A percentile compares a stretch with the other conserved stretches of the same genome.
These are phyloP conservation scores for Zygosaccharomyces kombuchaensis DNA, from an alignment of 805 yeast species.

Conservation along the genomic window DNA sequence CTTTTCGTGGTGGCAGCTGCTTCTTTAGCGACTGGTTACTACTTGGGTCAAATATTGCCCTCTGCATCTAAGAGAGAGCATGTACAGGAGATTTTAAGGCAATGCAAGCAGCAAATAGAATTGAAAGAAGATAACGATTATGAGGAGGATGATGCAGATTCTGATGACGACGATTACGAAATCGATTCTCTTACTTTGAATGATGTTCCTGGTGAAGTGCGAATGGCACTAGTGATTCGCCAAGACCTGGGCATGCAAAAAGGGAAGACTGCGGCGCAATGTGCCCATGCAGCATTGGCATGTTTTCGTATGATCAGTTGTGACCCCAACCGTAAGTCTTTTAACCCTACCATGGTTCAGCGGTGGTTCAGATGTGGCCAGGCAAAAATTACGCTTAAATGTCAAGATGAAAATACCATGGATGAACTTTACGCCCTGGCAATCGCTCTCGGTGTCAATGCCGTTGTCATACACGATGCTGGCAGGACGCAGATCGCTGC, in stretches of 20 bases:
- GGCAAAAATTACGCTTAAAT: slow-evolving; percentile 86
- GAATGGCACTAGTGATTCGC: slow-evolving; percentile 85
- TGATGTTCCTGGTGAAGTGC: slow-evolving; percentile 69
- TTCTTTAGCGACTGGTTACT: slow-evolving; percentile 31
- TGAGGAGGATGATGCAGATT: slow-evolving; percentile 40
- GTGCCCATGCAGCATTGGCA: slow-evolving; percentile 95
- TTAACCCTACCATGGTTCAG: slow-evolving; percentile 57
- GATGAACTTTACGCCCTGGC: slow-evolving; percentile 78
- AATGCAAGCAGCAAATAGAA: slow-evolving; percentile 18
- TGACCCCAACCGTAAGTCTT: slow-evolving; percentile 43
- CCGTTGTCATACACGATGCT: slow-evolving; percentile 86
- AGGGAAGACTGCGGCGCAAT: slow-evolving; percentile 97
- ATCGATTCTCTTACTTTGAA: slow-evolving; percentile 58
- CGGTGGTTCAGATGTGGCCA: slow-evolving; percentile 87
- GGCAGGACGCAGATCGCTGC: slow-evolving; percentile 96
- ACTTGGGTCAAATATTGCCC: slow-evolving; percentile 25
- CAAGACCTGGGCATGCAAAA: slow-evolving; percentile 87
- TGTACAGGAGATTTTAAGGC: slow-evolving; percentile 14
- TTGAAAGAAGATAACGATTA: slow-evolving; percentile 28
- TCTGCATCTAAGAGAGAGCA: slow-evolving; percentile 15
- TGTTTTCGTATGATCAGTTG: slow-evolving; percentile 67
- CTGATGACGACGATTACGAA: slow-evolving; percentile 51
- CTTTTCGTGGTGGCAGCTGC: slow-evolving; percentile 27
- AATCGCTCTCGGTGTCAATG: slow-evolving; percentile 69
- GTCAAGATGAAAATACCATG: slow-evolving; percentile 62